A percentile compares a stretch with the other conserved stretches of the same genome.
Conservation (phyloP, 768 basidiomycete genomes). For the Lactarius quietus region DNA sequence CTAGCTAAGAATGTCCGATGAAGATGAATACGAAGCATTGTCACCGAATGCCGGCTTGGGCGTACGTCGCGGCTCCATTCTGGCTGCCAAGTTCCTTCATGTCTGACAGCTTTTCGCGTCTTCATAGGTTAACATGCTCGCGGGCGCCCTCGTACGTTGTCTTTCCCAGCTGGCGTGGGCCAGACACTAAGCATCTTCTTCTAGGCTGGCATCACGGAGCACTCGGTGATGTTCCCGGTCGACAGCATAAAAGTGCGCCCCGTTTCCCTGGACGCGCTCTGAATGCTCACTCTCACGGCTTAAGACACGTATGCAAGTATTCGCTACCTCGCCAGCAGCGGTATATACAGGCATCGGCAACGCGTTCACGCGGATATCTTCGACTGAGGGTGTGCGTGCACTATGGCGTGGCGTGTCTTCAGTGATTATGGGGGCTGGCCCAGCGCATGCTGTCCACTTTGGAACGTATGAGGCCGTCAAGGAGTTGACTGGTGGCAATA, state of each 20-base stretch:
- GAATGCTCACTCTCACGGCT: neutral
- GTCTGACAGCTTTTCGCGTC: slow-evolving; percentile 18
- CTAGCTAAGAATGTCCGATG: slow-evolving; percentile 41
- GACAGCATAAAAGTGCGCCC: slow-evolving; percentile 92
- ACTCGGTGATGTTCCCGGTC: slow-evolving; percentile 97
- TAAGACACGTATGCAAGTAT: slow-evolving; percentile 99
- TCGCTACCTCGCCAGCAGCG: slow-evolving; percentile 78
- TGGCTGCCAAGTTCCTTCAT: neutral
- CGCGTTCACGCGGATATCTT: slow-evolving; percentile 87
- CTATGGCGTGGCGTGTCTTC: slow-evolving; percentile 97
- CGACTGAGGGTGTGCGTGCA: slow-evolving; percentile 87
- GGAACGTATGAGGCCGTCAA: slow-evolving; percentile 94
- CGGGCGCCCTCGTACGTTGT: slow-evolving; percentile 83
- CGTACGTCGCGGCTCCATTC: slow-evolving; percentile 39
- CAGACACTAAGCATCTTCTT: slow-evolving; percentile 8
- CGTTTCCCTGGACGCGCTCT: no score
- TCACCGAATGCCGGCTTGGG: slow-evolving; percentile 77
- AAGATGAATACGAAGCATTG: slow-evolving; percentile 61
- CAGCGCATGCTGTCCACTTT: slow-evolving; percentile 97
- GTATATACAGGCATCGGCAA: slow-evolving; percentile 89
- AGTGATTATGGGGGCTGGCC: slow-evolving; percentile 94
- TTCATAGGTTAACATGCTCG: slow-evolving; percentile 88
- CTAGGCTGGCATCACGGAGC: slow-evolving; percentile 97
- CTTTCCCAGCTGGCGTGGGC: neutral
- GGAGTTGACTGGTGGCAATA: slow-evolving; percentile 86